These are phyloP conservation scores for Thraustochytrium sp. DNA, from an alignment of 352 stramenopile species.

Conservation along the genomic window DNA sequence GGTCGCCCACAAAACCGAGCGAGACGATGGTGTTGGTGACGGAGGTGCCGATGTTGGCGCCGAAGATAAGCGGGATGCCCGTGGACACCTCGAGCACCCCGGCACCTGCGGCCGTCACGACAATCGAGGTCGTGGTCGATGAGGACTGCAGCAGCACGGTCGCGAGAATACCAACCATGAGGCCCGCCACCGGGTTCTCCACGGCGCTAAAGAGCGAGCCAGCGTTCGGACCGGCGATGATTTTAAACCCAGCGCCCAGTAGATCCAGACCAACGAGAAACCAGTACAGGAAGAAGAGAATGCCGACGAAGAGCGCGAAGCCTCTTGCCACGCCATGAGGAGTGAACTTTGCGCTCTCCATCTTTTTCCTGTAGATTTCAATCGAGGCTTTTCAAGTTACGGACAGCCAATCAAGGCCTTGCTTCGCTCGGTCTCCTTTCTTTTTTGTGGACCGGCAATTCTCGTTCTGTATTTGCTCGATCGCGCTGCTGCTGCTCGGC, in stretches of 20 bases:
- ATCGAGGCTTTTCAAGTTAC: too few relatives aligned
- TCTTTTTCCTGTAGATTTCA: too few relatives aligned
- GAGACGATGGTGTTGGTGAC: slow-evolving; percentile 80
- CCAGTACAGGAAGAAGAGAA: slow-evolving; percentile 64
- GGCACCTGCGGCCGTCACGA: slow-evolving; percentile 63
- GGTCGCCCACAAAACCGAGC: slow-evolving; percentile 19
- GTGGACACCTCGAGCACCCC: slow-evolving; percentile 65
- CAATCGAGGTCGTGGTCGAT: slow-evolving; percentile 69
- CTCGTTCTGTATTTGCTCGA: too few relatives aligned
- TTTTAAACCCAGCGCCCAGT: slow-evolving; percentile 65
- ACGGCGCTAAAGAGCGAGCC: slow-evolving; percentile 66
- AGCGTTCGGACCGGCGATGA: slow-evolving; percentile 62
- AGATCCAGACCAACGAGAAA: slow-evolving; percentile 72
- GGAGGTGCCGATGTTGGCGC: slow-evolving; percentile 78
- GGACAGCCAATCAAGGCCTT: too few relatives aligned
- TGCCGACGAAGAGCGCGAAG: slow-evolving; percentile 47
- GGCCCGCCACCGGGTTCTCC: slow-evolving; percentile 64
- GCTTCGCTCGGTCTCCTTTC: too few relatives aligned
- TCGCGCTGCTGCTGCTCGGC: too few relatives aligned
- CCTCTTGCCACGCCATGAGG: slow-evolving; percentile 29
- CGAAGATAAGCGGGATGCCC: slow-evolving; percentile 82
- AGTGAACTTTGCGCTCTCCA: not conserved
- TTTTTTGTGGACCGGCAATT: too few relatives aligned
- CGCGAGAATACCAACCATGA: slow-evolving; percentile 68
- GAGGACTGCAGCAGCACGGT: slow-evolving; percentile 67